Base-by-base conservation (phyloP, 495 filamentous ascomycete genomes). In the Podospora tetraspora region DNA sequence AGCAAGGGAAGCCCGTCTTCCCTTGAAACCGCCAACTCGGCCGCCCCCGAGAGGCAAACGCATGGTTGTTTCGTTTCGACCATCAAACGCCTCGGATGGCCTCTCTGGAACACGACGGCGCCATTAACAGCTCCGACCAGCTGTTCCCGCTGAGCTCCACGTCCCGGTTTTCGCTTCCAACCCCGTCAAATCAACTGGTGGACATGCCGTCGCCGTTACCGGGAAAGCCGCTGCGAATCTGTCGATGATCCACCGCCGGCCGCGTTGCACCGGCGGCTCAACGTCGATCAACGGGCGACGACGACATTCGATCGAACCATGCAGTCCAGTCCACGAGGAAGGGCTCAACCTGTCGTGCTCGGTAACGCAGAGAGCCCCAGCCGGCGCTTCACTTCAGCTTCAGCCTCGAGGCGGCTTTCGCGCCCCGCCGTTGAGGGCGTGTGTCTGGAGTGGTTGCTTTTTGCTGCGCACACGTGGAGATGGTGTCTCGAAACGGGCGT, bases 211-310 rank as follows among this genome's bases (percentile, higher is more conserved):
- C 43, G 43, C 22, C 58, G 61, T 62, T n/a, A 62, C 61, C 62
- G 32, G 62, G 62, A 64, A 56, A 62, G 21, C 21, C 22, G 32
- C 32, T 23, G 32, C 22, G 19, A 64, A 62, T 34, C 60, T 32
- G 60, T 62, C 27, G 27, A 62, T 62, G 60, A 62, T 62, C 25
- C 19, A 64, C 22, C 10, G 30, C 23, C 12, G 37, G 11, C 27
- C 61, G 61, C 19, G 62, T 64, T 25, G 22, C 62, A 24, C 62
- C 37, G 62, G 62, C 62, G 62, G 62, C 32, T 64, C 62, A 56
- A 13, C 30, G 62, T 13, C 16, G 32, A 64, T 64, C 62, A 22
- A n/a, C 43, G 43, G 43, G 30, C 21, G 37, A 23, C 22, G 22
- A 64, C 62, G 23, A 56, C 62, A 29, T 64, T 32, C 11, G 22